phyloP scores from a whole-genome alignment of 2,329 filamentous ascomycete species.

The Aschersonia sp. region DNA sequence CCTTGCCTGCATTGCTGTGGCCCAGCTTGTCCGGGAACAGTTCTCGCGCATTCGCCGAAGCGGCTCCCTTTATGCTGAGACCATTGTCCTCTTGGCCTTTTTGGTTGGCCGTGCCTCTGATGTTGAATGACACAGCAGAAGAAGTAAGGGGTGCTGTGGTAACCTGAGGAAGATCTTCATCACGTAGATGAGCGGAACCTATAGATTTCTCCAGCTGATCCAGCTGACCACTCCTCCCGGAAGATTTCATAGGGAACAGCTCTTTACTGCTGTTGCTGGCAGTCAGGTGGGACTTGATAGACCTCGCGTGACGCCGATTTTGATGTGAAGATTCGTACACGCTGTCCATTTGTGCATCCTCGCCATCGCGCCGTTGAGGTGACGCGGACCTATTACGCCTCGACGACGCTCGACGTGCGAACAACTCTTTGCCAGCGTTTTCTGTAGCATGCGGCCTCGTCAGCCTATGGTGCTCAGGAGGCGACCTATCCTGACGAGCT shows the following conservation, averaged over 20 bases:
- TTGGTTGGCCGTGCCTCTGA: slow-evolving; percentile 41
- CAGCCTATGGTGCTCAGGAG: slow-evolving; percentile 13
- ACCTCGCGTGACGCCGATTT: slow-evolving; percentile 18
- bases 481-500: slow-evolving; percentile 9
- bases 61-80: slow-evolving; percentile 54
- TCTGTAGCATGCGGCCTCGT: slow-evolving; percentile 14
- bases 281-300: slow-evolving; percentile 18
- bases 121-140: slow-evolving; percentile 34
- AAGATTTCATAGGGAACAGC: slow-evolving; percentile 21
- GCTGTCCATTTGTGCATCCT: slow-evolving; percentile 22
- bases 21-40: slow-evolving; percentile 53
- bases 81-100: slow-evolving; percentile 29
- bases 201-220: slow-evolving; percentile 24
- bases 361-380: slow-evolving; percentile 27
- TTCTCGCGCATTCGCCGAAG: slow-evolving; percentile 36
- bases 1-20: slow-evolving; percentile 46
- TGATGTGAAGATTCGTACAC: slow-evolving; percentile 17
- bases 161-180: slow-evolving; percentile 36
- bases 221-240: slow-evolving; percentile 15
- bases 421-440: slow-evolving; percentile 48
- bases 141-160: slow-evolving; percentile 35
- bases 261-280: slow-evolving; percentile 19
- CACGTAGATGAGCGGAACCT: slow-evolving; percentile 20
- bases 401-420: slow-evolving; percentile 28
- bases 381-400: slow-evolving; percentile 37